Base-by-base conservation (phyloP, 2,329 filamentous ascomycete genomes). In the Diaporthe vaccinii region DNA sequence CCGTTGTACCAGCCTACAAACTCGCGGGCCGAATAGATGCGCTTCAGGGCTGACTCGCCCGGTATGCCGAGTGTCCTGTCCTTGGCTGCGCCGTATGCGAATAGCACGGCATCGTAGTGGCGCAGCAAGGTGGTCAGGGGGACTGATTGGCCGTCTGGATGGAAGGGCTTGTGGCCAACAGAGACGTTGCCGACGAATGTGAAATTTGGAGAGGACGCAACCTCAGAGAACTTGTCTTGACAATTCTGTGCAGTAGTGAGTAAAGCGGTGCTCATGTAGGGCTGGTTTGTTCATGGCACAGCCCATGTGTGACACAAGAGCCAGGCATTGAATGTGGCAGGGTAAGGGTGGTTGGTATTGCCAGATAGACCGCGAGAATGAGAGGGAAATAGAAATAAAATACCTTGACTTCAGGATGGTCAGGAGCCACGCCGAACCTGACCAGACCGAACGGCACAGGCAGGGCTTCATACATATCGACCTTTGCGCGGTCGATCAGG, bases 1-100 rank as follows among this genome's bases (percentile, higher is more conserved):
- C 97, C 97, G 83, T 99, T 99, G 84, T 99, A 99, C 97, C 97
- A 99, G 25, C 96, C 97, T 1, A 99, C 97, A 82, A 98, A 98
- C 53, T 95, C 93, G 39, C 97, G 91, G 2, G 97, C 97, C 10
- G 96, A 98, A 82, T 95, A 93, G 25, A 98, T 91, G 3, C 94
- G 95, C 36, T 88, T 87, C 9, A 97, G 85, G 8, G 85, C 83
- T 4, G 92, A 89, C 81, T 99, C 97, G 12, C 96, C 96, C 0
- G 93, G 92, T 49, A 99, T 92, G 0, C 91, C 92, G 0, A 99
- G 88, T 73, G 89, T 91, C 78, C 92, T 92, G 82, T 99, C 97
- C 81, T 94, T 91, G 0, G 95, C 93, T 4, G 97, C 96, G 20
- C 97, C 97, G 80, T 99, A 99, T 0, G 97, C 92, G 83, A 99